Base-by-base conservation (phyloP, 371 early-diverging fungal species). In the Apophysomyces ossiformis region DNA sequence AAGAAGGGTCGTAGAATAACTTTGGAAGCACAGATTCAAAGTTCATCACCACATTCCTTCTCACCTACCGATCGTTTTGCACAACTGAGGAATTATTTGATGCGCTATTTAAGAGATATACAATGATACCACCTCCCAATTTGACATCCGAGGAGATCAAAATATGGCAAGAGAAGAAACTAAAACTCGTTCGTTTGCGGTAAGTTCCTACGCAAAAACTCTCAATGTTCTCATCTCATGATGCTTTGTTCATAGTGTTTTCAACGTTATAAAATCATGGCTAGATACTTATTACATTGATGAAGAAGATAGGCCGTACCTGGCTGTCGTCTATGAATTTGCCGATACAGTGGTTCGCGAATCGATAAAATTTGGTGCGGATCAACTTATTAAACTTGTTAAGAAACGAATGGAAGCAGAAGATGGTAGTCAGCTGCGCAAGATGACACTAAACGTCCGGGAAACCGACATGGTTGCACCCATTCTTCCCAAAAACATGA, bases 251-350 rank as follows among this genome's bases (percentile, higher is more conserved):
- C 9, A 37, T 57, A 81, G 87, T n/a, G 96, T 98, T 3, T 92
- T 90, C 74, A 96, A 95, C 71, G 88, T 96, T 8, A 89, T 96
- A 72, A 95, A 95, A 68, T 85, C 87, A 8, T 98, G 98, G 98
- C 80, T 98, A 7, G 96, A 96, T 66, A 82, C 82, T 57, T 91
- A 91, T 71, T 96, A 90, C 81, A 79, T 90, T 13, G 95, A 95
- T 65, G 90, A 90, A 67, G 86, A 90, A 64, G 92, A 91, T 59
- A 66, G 75, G 15, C 72, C 43, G 4, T 85, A 88, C 16, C 74
- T 96, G 41, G 87, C 91, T 21, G 78, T 75, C 65, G 79, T 96
- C 16, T 82, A 86, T 46, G 80, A 89, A 26, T 96, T 96, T 75
- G 90, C 93, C 4, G 81, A 85, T 37, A 89, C 87, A 15, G 83